phyloP scores from a whole-genome alignment of 345 rosid genomes.

The Salix udensis region DNA sequence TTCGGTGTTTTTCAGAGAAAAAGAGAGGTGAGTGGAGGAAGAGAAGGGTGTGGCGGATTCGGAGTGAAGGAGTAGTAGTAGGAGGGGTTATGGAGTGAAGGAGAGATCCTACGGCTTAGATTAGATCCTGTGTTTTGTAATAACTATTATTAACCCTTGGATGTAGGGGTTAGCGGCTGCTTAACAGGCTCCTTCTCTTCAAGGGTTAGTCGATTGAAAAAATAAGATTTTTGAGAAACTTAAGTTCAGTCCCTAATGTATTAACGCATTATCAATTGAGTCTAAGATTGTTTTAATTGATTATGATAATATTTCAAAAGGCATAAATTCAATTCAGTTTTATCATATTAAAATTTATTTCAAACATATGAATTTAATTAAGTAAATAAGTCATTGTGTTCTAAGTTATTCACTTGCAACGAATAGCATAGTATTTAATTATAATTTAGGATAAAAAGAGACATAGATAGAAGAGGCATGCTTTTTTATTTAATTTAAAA shows the following conservation, averaged over 20 bases:
- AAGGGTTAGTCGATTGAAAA: neutral
- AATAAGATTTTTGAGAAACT: neutral
- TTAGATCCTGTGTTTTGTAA: neutral
- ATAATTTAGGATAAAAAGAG: no score
- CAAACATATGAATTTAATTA: no score
- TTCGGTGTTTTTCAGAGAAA: neutral
- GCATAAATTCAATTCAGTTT: neutral
- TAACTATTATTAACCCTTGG: neutral
- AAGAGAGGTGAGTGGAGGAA: neutral
- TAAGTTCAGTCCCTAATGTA: neutral
- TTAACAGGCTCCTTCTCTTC: no score
- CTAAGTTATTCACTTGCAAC: no score
- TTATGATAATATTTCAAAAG: neutral
- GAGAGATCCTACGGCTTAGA: slow-evolving; percentile 13
- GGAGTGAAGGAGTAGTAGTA: neutral
- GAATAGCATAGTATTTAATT: no score
- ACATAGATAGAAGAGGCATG: no score
- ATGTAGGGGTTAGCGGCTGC: slow-evolving; percentile 7
- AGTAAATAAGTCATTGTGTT: no score
- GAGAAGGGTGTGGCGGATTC: neutral
- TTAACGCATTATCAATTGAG: no score
- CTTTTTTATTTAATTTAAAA: no score
- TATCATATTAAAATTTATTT: neutral
- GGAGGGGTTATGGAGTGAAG: neutral
- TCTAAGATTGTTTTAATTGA: no score